Evolutionary conservation across 2,329 filamentous ascomycete species (phyloP).

Genomic region (Fusarium luffae): DNA sequence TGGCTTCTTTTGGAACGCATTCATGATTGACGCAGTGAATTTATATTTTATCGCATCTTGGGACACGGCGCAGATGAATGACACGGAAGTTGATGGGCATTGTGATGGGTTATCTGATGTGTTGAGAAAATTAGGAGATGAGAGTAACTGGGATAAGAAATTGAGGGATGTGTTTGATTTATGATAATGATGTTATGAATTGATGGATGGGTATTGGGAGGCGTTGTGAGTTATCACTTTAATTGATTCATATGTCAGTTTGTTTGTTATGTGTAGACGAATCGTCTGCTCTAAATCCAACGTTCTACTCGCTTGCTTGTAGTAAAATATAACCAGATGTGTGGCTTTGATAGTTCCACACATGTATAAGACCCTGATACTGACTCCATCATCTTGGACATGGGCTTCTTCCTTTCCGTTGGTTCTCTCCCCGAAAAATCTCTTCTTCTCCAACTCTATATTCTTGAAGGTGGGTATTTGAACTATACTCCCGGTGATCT

Average conservation of each 20-base stretch:
- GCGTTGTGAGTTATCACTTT: neutral
- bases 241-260: neutral
- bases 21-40: slow-evolving; percentile 49
- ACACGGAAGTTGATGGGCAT: slow-evolving; percentile 46
- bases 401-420: too few relatives aligned
- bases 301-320: neutral
- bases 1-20: slow-evolving; percentile 54
- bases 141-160: slow-evolving; percentile 46
- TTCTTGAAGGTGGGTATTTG: neutral
- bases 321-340: neutral
- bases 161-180: slow-evolving; percentile 44
- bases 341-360: neutral
- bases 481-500: neutral
- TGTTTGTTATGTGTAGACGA: too few relatives aligned
- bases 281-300: too few relatives aligned
- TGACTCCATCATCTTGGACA: too few relatives aligned
- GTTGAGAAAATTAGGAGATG: slow-evolving; percentile 45
- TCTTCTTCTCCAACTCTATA: neutral
- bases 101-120: slow-evolving; percentile 48
- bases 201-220: neutral
- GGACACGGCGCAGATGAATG: slow-evolving; percentile 55
- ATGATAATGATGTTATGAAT: slow-evolving; percentile 6
- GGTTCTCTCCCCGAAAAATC: too few relatives aligned
- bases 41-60: slow-evolving; percentile 53
- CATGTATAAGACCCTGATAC: too few relatives aligned